Conservation (phyloP, 495 filamentous ascomycete genomes). For the Aspergillus sparsus region DNA sequence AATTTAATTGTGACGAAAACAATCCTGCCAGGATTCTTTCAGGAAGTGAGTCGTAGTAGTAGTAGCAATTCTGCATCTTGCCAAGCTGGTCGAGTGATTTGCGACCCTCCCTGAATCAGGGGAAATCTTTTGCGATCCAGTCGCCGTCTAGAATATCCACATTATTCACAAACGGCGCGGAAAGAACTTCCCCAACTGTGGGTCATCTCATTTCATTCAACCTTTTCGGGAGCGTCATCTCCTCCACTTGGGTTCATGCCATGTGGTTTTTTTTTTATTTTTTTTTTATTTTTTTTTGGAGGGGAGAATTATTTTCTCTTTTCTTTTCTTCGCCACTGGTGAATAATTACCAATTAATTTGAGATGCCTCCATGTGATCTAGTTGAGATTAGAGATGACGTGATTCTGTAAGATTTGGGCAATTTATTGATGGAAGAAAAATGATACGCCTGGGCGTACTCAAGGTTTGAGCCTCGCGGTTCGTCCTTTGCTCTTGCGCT, state of each 20-base stretch:
- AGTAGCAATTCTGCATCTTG: constrained; percentile 2
- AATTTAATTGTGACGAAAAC: not conserved
- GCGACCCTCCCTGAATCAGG: constrained; percentile 21
- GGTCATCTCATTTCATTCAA: constrained; percentile 26
- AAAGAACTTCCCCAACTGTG: constrained; percentile 27
- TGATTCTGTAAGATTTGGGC: constrained; percentile 1
- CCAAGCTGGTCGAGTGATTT: constrained; percentile 13
- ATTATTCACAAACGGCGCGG: constrained; percentile 23
- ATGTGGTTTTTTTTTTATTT: constrained; percentile 15
- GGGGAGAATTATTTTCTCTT: not conserved
- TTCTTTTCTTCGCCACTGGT: constrained; percentile 16
- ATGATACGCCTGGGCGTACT: constrained; percentile 1
- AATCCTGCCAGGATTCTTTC: constrained; percentile 3
- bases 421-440: not conserved
- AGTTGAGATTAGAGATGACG: constrained; percentile 4
- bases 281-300: not conserved
- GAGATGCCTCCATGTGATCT: constrained; percentile 16
- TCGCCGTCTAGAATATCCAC: constrained; percentile 1
- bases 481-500: constrained; percentile 6
- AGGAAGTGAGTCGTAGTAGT: not conserved
- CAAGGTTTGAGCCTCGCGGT: constrained; percentile 9
- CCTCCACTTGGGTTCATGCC: constrained; percentile 14
- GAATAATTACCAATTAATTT: not conserved
- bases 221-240: constrained; percentile 15
- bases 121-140: constrained; percentile 17